phyloP scores from a whole-genome alignment of 805 yeast species.

The Candida loeiensis region DNA sequence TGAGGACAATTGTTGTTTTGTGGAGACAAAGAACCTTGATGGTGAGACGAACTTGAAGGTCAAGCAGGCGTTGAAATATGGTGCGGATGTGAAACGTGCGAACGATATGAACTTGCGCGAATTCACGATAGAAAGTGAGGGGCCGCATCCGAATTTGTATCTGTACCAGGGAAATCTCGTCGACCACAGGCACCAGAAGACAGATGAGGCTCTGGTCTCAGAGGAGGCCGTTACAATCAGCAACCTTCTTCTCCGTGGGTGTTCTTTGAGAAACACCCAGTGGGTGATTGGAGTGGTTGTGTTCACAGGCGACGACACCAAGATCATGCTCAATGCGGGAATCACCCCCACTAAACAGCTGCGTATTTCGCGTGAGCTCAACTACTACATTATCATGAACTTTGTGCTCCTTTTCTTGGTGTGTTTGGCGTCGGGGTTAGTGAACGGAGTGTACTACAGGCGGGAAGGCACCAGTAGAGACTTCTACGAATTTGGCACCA shows the following conservation, averaged over 20 bases:
- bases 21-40: conserved; percentile 69
- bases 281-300: conserved; percentile 74
- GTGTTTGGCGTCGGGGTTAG: conserved; percentile 65
- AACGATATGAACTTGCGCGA: conserved; percentile 38
- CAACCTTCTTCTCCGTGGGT: conserved; percentile 68
- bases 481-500: conserved; percentile 60
- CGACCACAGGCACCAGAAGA: too few species aligned
- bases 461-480: conserved; percentile 41
- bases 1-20: conserved; percentile 62
- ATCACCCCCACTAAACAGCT: conserved; percentile 72
- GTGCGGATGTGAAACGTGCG: conserved; percentile 39
- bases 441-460: conserved; percentile 64
- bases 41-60: conserved; percentile 80
- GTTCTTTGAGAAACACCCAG: conserved; percentile 67
- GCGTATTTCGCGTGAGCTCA: conserved; percentile 61
- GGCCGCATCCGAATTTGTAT: conserved; percentile 77
- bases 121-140: conserved; percentile 77
- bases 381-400: conserved; percentile 61
- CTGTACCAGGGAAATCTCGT: conserved; percentile 67
- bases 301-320: conserved; percentile 75
- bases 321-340: conserved; percentile 76
- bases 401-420: conserved; percentile 57
- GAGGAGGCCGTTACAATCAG: conserved; percentile 59
- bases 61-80: conserved; percentile 66
- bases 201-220: too few species aligned